Evolutionary conservation across 2,329 filamentous ascomycete genomes (phyloP).

Genomic region (Fusarium lyarnte): DNA sequence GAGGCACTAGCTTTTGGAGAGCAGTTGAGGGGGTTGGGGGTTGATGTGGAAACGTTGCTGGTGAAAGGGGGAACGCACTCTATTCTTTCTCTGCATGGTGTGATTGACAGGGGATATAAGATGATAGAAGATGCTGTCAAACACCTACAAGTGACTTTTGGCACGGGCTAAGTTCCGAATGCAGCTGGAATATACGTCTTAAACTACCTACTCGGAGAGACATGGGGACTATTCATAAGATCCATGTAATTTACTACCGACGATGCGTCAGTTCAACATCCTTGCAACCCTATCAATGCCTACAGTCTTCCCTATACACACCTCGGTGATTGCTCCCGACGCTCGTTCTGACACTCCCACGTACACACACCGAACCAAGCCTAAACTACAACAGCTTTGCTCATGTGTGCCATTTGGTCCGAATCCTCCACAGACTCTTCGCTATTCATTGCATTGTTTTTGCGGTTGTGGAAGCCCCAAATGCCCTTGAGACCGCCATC

Average conservation of each 20-base stretch:
- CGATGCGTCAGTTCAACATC: background rate
- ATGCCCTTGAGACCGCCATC: constrained; percentile 41
- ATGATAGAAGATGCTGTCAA: constrained; percentile 39
- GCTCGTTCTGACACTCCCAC: background rate
- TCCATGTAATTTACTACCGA: background rate
- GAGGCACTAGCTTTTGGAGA: constrained; percentile 46
- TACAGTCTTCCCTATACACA: background rate
- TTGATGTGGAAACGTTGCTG: constrained; percentile 30
- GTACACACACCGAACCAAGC: background rate
- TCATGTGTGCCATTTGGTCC: constrained; percentile 12
- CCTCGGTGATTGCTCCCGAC: background rate
- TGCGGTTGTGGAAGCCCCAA: constrained; percentile 40
- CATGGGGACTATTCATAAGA: background rate
- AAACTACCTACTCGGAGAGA: background rate
- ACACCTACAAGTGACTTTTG: constrained; percentile 35
- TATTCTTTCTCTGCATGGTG: constrained; percentile 41
- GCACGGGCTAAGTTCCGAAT: constrained; percentile 1
- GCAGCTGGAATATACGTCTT: background rate
- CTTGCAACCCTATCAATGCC: background rate
- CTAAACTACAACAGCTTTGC: constrained; percentile 17
- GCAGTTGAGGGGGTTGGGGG: constrained; percentile 35
- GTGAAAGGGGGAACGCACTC: constrained; percentile 41
- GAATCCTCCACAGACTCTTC: constrained; percentile 22
- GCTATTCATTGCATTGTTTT: background rate
- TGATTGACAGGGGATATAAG: constrained; percentile 35